phyloP scores from a whole-genome alignment of 257 asterid species.

The Leonotis leonurus region DNA sequence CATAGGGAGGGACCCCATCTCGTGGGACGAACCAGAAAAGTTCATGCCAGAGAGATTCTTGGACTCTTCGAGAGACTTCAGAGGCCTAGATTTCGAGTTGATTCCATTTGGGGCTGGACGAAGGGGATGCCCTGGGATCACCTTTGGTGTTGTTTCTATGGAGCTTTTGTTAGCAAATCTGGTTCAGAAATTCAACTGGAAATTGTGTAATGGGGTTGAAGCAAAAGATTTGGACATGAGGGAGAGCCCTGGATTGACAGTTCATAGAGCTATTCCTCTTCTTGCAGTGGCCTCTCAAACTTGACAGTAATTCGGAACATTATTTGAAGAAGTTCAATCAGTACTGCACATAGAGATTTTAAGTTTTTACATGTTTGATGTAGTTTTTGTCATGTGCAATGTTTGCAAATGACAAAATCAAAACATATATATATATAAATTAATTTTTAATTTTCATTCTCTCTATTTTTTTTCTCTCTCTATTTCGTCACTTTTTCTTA shows the following conservation, averaged over 20 bases:
- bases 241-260: constrained; percentile 22
- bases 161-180: constrained; percentile 19
- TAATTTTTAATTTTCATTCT: too few relatives aligned
- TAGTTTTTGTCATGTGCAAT: too few relatives aligned
- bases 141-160: background rate
- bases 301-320: too few relatives aligned
- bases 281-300: background rate
- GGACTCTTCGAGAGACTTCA: constrained; percentile 16
- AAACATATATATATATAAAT: too few relatives aligned
- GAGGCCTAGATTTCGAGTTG: constrained; percentile 30
- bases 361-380: too few relatives aligned
- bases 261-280: background rate
- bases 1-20: constrained; percentile 18
- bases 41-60: constrained; percentile 28
- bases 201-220: constrained; percentile 17
- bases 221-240: constrained; percentile 33
- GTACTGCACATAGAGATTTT: too few relatives aligned
- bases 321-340: too few relatives aligned
- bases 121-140: constrained; percentile 5
- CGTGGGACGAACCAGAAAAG: constrained; percentile 25
- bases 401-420: too few relatives aligned
- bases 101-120: constrained; percentile 38
- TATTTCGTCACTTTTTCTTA: too few relatives aligned
- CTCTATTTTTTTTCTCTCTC: too few relatives aligned
- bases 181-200: constrained; percentile 30